These are phyloP conservation scores for Oryza officinalis DNA, from an alignment of 176 grass and related monocot genomes.

Conservation along the genomic window DNA sequence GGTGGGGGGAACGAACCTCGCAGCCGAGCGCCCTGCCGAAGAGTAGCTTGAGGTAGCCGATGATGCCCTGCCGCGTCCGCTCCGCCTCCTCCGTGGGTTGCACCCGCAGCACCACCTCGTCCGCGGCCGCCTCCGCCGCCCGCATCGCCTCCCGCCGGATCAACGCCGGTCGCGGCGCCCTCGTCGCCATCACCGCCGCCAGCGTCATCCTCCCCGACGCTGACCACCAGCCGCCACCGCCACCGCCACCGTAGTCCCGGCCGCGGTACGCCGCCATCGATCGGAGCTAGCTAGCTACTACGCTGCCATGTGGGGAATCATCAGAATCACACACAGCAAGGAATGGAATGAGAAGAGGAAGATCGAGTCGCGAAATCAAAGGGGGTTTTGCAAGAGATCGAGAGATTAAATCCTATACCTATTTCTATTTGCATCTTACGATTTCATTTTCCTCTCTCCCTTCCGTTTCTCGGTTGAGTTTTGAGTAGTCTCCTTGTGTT, in stretches of 20 bases:
- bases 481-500: neutral
- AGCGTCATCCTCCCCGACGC: constrained; percentile 1
- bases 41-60: constrained; percentile 50
- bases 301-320: neutral
- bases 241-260: neutral
- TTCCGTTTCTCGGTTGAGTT: neutral
- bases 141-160: constrained; percentile 22
- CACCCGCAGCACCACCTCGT: constrained; percentile 54
- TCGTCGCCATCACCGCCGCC: neutral
- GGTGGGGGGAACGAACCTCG: constrained; percentile 38
- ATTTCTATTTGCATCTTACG: neutral
- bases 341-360: constrained; percentile 16
- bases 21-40: constrained; percentile 50
- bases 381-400: too few species aligned
- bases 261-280: constrained; percentile 26
- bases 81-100: constrained; percentile 71
- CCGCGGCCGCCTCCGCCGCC: constrained; percentile 48
- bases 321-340: neutral
- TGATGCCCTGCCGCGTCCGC: constrained; percentile 44
- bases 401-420: neutral
- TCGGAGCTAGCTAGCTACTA: neutral
- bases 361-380: neutral
- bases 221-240: neutral
- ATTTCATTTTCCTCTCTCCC: neutral
- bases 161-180: neutral